phyloP scores from a whole-genome alignment of 2,329 filamentous ascomycete genomes.

The Zasmidium citrigriseum region DNA sequence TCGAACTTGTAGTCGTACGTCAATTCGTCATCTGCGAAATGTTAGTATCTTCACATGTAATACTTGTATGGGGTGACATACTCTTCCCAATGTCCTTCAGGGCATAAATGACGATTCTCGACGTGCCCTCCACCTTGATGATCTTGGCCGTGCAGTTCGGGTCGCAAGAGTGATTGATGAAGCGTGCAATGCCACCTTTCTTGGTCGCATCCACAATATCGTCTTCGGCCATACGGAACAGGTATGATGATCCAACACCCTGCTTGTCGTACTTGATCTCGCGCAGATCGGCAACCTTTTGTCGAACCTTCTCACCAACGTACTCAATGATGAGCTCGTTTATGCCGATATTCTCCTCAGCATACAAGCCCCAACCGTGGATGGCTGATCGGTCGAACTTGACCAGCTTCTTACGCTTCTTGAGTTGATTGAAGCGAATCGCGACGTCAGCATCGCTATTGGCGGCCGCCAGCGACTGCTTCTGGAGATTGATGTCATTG shows the following conservation, averaged over 20 bases:
- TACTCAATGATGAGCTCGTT: slow-evolving; percentile 99
- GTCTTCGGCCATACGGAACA: slow-evolving; percentile 97
- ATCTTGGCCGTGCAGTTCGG: slow-evolving; percentile 99
- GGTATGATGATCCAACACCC: slow-evolving; percentile 93
- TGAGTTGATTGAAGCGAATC: slow-evolving; percentile 96
- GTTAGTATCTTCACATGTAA: slow-evolving; percentile 5
- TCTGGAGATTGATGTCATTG: slow-evolving; percentile 93
- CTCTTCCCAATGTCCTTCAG: slow-evolving; percentile 91
- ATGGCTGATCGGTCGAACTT: slow-evolving; percentile 97
- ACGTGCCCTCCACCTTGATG: slow-evolving; percentile 97
- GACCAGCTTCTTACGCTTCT: slow-evolving; percentile 99
- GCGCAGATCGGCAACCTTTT: slow-evolving; percentile 95
- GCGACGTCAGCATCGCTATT: slow-evolving; percentile 81
- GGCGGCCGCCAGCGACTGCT: slow-evolving; percentile 68
- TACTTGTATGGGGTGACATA: slow-evolving; percentile 54
- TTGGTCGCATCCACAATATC: slow-evolving; percentile 98
- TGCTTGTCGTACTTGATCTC: slow-evolving; percentile 92
- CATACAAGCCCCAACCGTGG: slow-evolving; percentile 97
- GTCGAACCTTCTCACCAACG: slow-evolving; percentile 93
- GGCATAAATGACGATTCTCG: slow-evolving; percentile 98
- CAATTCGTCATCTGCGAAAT: slow-evolving; percentile 81
- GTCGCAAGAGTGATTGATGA: slow-evolving; percentile 98
- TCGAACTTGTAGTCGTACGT: slow-evolving; percentile 99
- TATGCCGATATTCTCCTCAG: slow-evolving; percentile 93
- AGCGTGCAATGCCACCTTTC: slow-evolving; percentile 94